A percentile compares a stretch with the other conserved stretches of the same genome.
phyloP scores from a whole-genome alignment of 1,139 yeast species.

The Wickerhamiella pararugosa region DNA sequence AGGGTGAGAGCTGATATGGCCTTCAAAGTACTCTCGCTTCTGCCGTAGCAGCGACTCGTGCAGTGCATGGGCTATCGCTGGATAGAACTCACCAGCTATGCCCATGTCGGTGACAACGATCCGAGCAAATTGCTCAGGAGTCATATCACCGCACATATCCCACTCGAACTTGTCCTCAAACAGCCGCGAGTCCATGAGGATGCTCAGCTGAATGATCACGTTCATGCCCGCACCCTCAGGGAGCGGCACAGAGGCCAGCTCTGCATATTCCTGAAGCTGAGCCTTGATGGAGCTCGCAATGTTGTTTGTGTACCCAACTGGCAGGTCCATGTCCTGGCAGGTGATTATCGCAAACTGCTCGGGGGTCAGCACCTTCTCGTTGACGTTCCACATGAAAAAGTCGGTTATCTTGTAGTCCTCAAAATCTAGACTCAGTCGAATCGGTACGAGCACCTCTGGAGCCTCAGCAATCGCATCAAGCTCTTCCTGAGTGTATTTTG shows the following conservation, averaged over 20 bases:
- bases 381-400: slow-evolving; percentile 78
- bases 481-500: slow-evolving; percentile 24
- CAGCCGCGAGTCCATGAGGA: slow-evolving; percentile 67
- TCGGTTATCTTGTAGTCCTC: slow-evolving; percentile 53
- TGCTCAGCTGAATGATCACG: slow-evolving; percentile 67
- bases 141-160: slow-evolving; percentile 55
- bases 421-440: slow-evolving; percentile 59
- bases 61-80: slow-evolving; percentile 78
- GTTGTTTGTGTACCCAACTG: slow-evolving; percentile 43
- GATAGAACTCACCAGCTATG: slow-evolving; percentile 66
- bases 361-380: slow-evolving; percentile 63
- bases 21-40: slow-evolving; percentile 79
- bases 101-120: slow-evolving; percentile 78
- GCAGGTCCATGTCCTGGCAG: slow-evolving; percentile 72
- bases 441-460: slow-evolving; percentile 50
- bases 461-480: slow-evolving; percentile 24
- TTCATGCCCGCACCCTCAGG: slow-evolving; percentile 54
- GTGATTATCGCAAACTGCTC: slow-evolving; percentile 68
- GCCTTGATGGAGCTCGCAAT: slow-evolving; percentile 59
- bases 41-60: slow-evolving; percentile 66
- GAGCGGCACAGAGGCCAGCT: slow-evolving; percentile 46
- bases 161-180: slow-evolving; percentile 92
- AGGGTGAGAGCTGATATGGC: slow-evolving; percentile 43
- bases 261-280: slow-evolving; percentile 64
- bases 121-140: slow-evolving; percentile 77